Percentiles rank a stretch among this genome's conserved stretches.
Conservation (phyloP, 495 filamentous ascomycete genomes). For the Aspergillus sclerotiicarbonarius region DNA sequence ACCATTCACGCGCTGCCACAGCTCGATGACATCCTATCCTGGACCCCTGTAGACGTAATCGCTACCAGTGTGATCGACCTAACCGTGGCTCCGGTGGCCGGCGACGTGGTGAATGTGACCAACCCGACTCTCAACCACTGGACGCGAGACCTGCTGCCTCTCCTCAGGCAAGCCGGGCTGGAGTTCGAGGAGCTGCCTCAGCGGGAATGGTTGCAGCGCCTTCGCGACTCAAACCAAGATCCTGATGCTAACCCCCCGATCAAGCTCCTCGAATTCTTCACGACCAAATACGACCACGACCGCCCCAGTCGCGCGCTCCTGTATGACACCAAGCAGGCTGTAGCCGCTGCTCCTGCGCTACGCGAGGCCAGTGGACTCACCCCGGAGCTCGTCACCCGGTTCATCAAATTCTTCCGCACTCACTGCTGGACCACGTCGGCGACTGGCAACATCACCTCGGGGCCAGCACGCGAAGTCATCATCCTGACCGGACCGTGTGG, state of each 20-base stretch:
- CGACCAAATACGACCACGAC: constrained; percentile 41
- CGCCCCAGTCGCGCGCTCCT: constrained; percentile 17
- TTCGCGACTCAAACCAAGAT: constrained; percentile 36
- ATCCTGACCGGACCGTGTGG: constrained; percentile 27
- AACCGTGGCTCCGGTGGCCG: constrained; percentile 17
- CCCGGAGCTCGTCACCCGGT: constrained; percentile 9
- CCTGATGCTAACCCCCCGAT: constrained; percentile 41
- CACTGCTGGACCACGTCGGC: constrained; percentile 11
- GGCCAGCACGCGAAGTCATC: constrained; percentile 12
- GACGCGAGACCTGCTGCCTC: constrained; percentile 48
- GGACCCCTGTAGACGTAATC: constrained; percentile 61
- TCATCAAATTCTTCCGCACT: constrained; percentile 18
- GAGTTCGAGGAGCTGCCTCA: constrained; percentile 45
- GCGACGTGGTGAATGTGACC: constrained; percentile 38
- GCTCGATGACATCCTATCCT: constrained; percentile 51
- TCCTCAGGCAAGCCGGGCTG: constrained; percentile 37
- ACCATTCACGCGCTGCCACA: constrained; percentile 50
- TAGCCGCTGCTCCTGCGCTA: constrained; percentile 18
- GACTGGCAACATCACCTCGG: background rate
- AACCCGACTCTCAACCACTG: constrained; percentile 50
- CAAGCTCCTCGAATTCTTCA: constrained; percentile 49
- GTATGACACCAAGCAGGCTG: constrained; percentile 25
- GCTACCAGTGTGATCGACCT: constrained; percentile 39
- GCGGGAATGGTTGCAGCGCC: constrained; percentile 46
- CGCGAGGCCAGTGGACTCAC: constrained; percentile 16